Evolutionary conservation across 257 asterid species (phyloP).

Genomic region (Penstemon newberryi): DNA sequence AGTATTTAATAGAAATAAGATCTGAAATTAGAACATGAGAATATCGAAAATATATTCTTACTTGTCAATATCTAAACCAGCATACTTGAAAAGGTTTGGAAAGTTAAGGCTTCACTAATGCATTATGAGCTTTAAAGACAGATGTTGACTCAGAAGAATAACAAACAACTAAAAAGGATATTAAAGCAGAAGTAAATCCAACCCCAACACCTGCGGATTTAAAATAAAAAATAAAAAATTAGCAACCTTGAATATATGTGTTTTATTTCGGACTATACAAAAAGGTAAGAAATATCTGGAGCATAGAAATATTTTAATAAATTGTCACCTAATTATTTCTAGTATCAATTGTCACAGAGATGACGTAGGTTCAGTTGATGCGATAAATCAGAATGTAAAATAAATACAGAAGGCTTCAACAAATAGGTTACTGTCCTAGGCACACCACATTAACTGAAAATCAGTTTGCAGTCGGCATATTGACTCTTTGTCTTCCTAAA

Average conservation of each 20-base stretch:
- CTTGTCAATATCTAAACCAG: conserved; percentile 97
- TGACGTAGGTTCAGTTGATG: too few species aligned
- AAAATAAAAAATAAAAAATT: conserved; percentile 25
- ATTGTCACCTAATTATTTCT: not conserved
- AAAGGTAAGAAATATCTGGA: conserved; percentile 5
- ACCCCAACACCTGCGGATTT: conserved; percentile 91
- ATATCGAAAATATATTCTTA: conserved; percentile 39
- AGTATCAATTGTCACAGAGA: too few species aligned
- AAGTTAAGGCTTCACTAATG: conserved; percentile 59
- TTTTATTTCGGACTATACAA: not conserved
- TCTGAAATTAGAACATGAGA: conserved; percentile 10
- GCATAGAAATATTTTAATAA: not conserved
- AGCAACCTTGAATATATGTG: conserved; percentile 18
- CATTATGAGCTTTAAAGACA: conserved; percentile 33
- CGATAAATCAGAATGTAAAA: not conserved
- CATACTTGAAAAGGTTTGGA: conserved; percentile 91
- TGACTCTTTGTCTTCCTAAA: conserved; percentile 1
- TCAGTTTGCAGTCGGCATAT: not conserved
- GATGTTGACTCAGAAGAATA: conserved; percentile 22
- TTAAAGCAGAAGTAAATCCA: conserved; percentile 94
- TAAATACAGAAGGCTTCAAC: conserved; percentile 12
- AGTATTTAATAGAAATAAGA: conserved; percentile 25
- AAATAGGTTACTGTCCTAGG: conserved; percentile 3
- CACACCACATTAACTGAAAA: conserved; percentile 5
- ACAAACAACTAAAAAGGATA: conserved; percentile 62